Evolutionary conservation across 2,329 filamentous ascomycete genomes (phyloP).

Genomic region (Diaporthe longicolla): DNA sequence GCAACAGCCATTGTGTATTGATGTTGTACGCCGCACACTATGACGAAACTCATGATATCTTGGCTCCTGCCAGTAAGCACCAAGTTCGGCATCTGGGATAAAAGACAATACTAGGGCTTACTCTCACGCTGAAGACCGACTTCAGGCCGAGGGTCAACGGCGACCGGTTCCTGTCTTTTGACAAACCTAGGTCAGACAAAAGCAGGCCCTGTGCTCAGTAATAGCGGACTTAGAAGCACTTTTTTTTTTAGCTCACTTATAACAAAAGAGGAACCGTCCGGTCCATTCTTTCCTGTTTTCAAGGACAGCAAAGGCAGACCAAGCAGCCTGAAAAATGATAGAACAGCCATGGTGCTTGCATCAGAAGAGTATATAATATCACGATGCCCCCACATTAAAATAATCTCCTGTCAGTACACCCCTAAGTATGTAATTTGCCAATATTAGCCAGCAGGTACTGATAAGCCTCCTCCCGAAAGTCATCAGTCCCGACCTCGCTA

Average conservation of each 20-base stretch:
- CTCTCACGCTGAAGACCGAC: neutral
- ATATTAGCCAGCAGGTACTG: conserved; percentile 32
- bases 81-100: neutral
- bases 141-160: neutral
- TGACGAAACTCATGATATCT: neutral
- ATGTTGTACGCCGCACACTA: neutral
- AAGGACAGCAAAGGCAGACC: neutral
- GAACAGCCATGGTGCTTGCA: too few species aligned
- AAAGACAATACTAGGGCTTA: neutral
- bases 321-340: too few species aligned
- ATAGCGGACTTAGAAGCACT: neutral
- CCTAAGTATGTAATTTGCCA: conserved; percentile 9
- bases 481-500: conserved; percentile 7
- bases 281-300: neutral
- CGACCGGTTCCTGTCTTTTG: neutral
- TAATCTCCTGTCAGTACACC: too few species aligned
- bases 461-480: conserved; percentile 25
- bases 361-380: neutral
- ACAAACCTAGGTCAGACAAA: too few species aligned
- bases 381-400: neutral
- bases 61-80: neutral
- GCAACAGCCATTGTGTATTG: neutral
- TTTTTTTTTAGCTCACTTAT: neutral
- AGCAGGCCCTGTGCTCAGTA: neutral
- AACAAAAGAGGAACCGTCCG: neutral